A percentile compares a stretch with the other conserved stretches of the same genome.
These are phyloP conservation scores for Nemania serpens DNA, from an alignment of 2,329 filamentous ascomycete genomes.

Conservation along the genomic window DNA sequence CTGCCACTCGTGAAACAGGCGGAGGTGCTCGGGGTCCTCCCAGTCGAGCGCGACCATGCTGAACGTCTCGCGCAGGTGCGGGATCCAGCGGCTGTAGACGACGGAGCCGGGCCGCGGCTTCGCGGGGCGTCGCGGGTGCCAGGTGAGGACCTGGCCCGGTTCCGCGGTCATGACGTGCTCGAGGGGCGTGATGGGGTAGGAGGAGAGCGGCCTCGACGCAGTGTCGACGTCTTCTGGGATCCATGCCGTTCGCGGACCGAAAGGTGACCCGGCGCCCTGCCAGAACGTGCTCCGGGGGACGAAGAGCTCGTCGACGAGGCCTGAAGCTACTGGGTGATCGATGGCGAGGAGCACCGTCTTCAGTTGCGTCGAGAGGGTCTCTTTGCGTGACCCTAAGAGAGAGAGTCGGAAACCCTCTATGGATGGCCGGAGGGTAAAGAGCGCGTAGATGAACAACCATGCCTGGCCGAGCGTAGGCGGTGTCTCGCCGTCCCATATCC, in stretches of 20 bases:
- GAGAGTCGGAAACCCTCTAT: slow-evolving; percentile 56
- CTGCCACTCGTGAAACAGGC: slow-evolving; percentile 78
- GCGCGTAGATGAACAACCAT: slow-evolving; percentile 58
- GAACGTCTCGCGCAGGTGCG: slow-evolving; percentile 75
- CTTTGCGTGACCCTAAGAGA: slow-evolving; percentile 47
- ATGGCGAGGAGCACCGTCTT: slow-evolving; percentile 54
- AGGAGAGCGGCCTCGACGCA: slow-evolving; percentile 46
- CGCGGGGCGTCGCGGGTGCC: slow-evolving; percentile 71
- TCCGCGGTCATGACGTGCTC: slow-evolving; percentile 52
- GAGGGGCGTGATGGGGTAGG: slow-evolving; percentile 55
- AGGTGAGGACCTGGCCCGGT: slow-evolving; percentile 43
- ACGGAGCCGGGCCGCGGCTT: slow-evolving; percentile 73
- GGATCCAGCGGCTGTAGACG: slow-evolving; percentile 79
- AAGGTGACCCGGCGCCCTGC: slow-evolving; percentile 71
- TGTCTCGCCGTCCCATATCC: slow-evolving; percentile 49
- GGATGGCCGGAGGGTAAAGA: slow-evolving; percentile 55
- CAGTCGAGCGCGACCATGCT: slow-evolving; percentile 77
- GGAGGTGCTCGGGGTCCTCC: slow-evolving; percentile 64
- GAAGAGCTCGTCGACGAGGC: slow-evolving; percentile 43
- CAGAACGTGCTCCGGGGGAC: slow-evolving; percentile 65
- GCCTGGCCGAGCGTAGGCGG: slow-evolving; percentile 54
- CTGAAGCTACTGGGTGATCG: slow-evolving; percentile 49
- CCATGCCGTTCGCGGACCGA: slow-evolving; percentile 68
- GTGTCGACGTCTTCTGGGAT: slow-evolving; percentile 48
- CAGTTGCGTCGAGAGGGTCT: slow-evolving; percentile 45